Evolutionary conservation across 202 grass and related monocot species (phyloP), one percentile per base, ranked within the genome.

Genomic region (Cymbopogon flexuosus): DNA sequence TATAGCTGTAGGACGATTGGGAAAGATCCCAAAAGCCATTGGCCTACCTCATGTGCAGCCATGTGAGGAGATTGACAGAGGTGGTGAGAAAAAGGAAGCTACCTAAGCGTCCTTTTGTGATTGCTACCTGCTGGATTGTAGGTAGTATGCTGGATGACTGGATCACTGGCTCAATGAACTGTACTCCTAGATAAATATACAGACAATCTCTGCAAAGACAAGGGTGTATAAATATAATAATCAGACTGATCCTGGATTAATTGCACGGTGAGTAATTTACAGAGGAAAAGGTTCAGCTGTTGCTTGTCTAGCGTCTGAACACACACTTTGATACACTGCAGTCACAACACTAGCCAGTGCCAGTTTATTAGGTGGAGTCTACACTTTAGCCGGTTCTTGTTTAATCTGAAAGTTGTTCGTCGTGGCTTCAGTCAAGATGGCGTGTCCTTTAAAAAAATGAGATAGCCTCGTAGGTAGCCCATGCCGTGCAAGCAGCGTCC

Each of bases 1-100:
- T 46, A 63, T 7, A 47, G 13, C 65, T 35, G 57, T 39, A 72
- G 62, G 51, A 31, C 3, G 30, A 68, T 66, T 1, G 30, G 61
- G 43, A 83, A 74, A 87, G 30, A 29, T 40, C 39, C 19, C 49
- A 33, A 19, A 54, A 51, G 75, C 52, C 4, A 4, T 62, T 79
- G 76, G 54, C 81, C 86, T 75, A 75, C 54, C 70, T 63, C 86
- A 84, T 84, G 86, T 88, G 86, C 36, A 18, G 69, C 61, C 86
- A 88, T 84, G 86, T 84, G 79, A 35, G 62, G 37, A 27, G 77
- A 37, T n/a, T 68, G 64, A 57, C 63, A 51, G 61, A 62, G 51
- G 49, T 1, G 22, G 69, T 45, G 62, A 43, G 59, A 73, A 73
- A 73, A 76, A 76, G 47, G 67, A n/a, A 52, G 27, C 40, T 67